Evolutionary conservation across 2,329 filamentous ascomycete species (phyloP), one percentile per base, ranked within the genome.

Genomic region (Corniculantispora saksenae): DNA sequence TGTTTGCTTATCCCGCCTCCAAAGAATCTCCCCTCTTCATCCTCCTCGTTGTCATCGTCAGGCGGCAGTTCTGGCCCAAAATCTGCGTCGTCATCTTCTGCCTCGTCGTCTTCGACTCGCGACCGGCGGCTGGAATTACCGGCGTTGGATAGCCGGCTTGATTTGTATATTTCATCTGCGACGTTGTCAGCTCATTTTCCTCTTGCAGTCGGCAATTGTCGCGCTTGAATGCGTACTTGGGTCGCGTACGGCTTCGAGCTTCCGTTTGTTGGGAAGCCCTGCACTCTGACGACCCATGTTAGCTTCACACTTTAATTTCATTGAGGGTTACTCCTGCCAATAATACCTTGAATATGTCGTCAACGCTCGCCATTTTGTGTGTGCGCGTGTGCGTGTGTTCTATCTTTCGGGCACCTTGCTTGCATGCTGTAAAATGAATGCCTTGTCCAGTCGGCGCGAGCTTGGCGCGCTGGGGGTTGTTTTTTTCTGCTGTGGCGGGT

Each of bases 11-110:
- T 90, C 40, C 95, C 95, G 62, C 93, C 92, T 51, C 94, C 95
- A 72, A 97, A 99, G 81, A 99, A 99, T 13, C 95, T 89, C 1
- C 94, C 95, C 69, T 97, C 95, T 61, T 97, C 93, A 71, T 97
- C 94, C 70, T 94, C 91, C 54, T 74, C 75, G 21, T 68, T 75
- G 3, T 73, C 74, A 13, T 74, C 84, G 10, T 80, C 80, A 13
- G 85, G 84, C 1, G 83, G 80, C 27, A 76, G 69, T 3, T 77
- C 72, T 35, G 81, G 81, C 19, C 81, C 81, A 66, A 80, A 80
- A 69, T 80, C 76, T 59, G 85, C 84, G 56, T 86, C 86, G 43
- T 82, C 82, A 1, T 80, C 81, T 71, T 84, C 81, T 51, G 76
- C 73, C 68, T 83, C 77, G 66, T 80, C 75, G 61, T 79, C 77